A percentile compares a stretch with the other conserved stretches of the same genome.
Conservation (phyloP, 768 basidiomycete species). For the Fomitopsis serialis region DNA sequence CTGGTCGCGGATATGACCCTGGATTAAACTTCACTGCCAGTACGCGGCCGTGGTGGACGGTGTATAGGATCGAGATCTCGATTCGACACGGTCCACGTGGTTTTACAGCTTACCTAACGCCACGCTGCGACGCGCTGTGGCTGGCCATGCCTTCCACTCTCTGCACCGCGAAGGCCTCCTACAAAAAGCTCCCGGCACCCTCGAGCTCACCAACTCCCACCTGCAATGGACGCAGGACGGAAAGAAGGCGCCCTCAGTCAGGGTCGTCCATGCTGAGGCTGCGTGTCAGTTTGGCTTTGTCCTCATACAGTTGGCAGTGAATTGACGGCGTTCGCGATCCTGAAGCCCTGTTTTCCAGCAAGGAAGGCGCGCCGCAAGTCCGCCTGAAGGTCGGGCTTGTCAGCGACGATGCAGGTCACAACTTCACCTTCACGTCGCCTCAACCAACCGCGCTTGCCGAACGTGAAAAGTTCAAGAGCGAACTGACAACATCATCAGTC, state of each 20-base stretch:
- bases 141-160: slow-evolving; percentile 50
- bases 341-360: slow-evolving; percentile 79
- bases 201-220: slow-evolving; percentile 68
- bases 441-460: slow-evolving; percentile 59
- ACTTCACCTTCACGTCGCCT: slow-evolving; percentile 75
- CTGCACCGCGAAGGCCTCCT: slow-evolving; percentile 72
- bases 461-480: slow-evolving; percentile 78
- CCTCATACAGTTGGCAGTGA: neutral
- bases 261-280: slow-evolving; percentile 54
- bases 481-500: slow-evolving; percentile 74
- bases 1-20: neutral
- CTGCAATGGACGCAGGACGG: slow-evolving; percentile 81
- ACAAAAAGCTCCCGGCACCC: slow-evolving; percentile 78
- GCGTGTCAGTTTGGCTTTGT: slow-evolving; percentile 42
- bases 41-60: neutral
- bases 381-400: slow-evolving; percentile 69
- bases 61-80: neutral
- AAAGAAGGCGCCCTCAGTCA: slow-evolving; percentile 57
- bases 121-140: slow-evolving; percentile 3
- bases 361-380: slow-evolving; percentile 76
- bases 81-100: neutral
- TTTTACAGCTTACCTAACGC: slow-evolving; percentile 22
- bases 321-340: neutral
- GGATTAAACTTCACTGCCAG: no score
- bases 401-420: slow-evolving; percentile 69